A percentile compares a stretch with the other conserved stretches of the same genome.
Conservation (phyloP, 2,329 filamentous ascomycete species). For the Fusarium veterinarium region DNA sequence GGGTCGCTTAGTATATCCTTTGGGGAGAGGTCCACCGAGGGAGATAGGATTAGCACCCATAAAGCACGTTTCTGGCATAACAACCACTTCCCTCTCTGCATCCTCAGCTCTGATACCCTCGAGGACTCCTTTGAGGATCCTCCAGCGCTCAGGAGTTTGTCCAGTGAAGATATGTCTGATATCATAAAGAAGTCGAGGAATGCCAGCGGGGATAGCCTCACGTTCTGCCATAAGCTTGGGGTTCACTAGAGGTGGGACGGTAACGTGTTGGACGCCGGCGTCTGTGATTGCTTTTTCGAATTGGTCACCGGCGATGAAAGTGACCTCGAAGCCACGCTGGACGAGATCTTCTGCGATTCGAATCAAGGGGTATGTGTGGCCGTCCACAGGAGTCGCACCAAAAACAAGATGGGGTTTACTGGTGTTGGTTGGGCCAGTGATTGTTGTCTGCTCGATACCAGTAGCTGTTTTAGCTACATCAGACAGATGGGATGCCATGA, state of each 20-base stretch:
- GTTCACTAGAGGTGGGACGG: conserved; percentile 9
- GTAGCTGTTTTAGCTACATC: conserved; percentile 3
- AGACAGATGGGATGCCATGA: neutral
- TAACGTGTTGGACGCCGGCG: conserved; percentile 53
- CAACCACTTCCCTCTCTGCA: conserved; percentile 53
- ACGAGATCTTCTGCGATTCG: conserved; percentile 53
- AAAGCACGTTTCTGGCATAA: conserved; percentile 56
- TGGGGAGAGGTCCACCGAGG: conserved; percentile 52
- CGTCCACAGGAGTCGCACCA: conserved; percentile 43
- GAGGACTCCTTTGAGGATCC: conserved; percentile 50
- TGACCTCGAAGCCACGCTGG: conserved; percentile 55
- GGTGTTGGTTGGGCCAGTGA: neutral
- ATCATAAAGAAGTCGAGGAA: conserved; percentile 48
- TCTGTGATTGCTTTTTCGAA: conserved; percentile 51
- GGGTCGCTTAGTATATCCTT: conserved; percentile 51
- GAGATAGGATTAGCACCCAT: conserved; percentile 53
- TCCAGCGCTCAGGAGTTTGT: conserved; percentile 48
- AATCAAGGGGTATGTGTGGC: conserved; percentile 48
- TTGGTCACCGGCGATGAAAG: conserved; percentile 53
- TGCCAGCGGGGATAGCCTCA: conserved; percentile 30
- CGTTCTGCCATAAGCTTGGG: conserved; percentile 36
- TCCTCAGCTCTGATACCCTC: conserved; percentile 48
- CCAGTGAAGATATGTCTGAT: conserved; percentile 40
- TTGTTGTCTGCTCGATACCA: conserved; percentile 3
- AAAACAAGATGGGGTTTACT: conserved; percentile 48